Conservation (phyloP, 2,329 filamentous ascomycete genomes). For the Talaromyces rugulosus region DNA sequence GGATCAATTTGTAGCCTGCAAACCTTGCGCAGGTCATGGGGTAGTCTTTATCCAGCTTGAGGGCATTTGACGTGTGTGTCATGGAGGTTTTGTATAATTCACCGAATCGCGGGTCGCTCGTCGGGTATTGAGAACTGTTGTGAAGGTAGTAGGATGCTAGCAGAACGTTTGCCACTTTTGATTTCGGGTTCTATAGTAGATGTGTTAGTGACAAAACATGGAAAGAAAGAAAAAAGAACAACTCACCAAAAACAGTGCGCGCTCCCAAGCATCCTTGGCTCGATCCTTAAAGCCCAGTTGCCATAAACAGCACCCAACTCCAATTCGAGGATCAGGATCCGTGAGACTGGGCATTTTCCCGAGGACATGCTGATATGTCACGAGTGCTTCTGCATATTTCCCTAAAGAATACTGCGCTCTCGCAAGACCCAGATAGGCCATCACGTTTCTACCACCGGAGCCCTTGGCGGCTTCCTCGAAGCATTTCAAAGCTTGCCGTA, state of each 20-base stretch:
- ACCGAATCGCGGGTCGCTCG: conserved; percentile 79
- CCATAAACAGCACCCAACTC: conserved; percentile 96
- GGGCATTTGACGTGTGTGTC: conserved; percentile 89
- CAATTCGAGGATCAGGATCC: conserved; percentile 92
- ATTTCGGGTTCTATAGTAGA: conserved; percentile 59
- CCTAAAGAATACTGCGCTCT: conserved; percentile 81
- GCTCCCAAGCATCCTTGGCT: conserved; percentile 84
- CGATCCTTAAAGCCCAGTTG: conserved; percentile 92
- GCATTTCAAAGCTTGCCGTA: conserved; percentile 82
- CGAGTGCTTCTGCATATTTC: conserved; percentile 77
- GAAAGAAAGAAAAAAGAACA: not conserved
- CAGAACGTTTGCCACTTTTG: conserved; percentile 85
- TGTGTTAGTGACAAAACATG: not conserved
- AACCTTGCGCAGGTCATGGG: conserved; percentile 89
- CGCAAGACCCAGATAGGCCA: conserved; percentile 86
- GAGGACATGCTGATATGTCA: conserved; percentile 81
- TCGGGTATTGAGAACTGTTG: conserved; percentile 74
- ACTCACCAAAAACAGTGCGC: conserved; percentile 70
- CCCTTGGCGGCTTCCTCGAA: conserved; percentile 91
- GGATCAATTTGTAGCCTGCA: conserved; percentile 80
- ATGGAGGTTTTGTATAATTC: conserved; percentile 87
- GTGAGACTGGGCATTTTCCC: conserved; percentile 79
- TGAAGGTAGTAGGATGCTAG: conserved; percentile 88
- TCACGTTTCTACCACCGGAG: conserved; percentile 81
- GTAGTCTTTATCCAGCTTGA: conserved; percentile 87